Base-by-base conservation (phyloP, 1,284 basidiomycete genomes). In the Hypsizygus ulmarius region DNA sequence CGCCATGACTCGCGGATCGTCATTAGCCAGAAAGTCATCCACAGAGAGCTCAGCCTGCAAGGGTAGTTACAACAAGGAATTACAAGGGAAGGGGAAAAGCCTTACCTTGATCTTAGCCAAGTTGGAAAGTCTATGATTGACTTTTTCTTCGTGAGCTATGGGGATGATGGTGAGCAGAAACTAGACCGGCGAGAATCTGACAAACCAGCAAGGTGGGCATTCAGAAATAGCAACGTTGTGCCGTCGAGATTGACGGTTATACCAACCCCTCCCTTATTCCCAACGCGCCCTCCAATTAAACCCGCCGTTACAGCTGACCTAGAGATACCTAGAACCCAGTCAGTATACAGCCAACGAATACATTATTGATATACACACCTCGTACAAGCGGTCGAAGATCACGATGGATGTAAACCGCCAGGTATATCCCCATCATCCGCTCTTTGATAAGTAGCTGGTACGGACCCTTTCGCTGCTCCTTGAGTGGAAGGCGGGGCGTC, bases 221-320 rank as follows among this genome's bases (percentile, higher is more conserved):
- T 94, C 54, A 95, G 68, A 62, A 95, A 93, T 11, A 95, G 72
- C 29, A 94, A 72, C 0, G 89, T 84, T 5, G 80, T 82, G 3
- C 79, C 81, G 40, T 79, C 82, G 12, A 95, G 70, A 53, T 90
- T 84, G 38, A 93, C 63, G 48, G 86, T 89, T 52, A 94, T 84
- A 11, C 89, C 93, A 12, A 93, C 87, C 10, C 84, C 90, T 3
- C 89, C 90, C 60, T 92, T 92, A 61, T 93, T 93, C 2, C 91
- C 91, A 1, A 94, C 75, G 34, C 92, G 73, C 0, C 93, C 92
- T 7, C 90, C 88, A 30, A 94, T 87, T n/a, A 95, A 69, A 7
- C 92, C 92, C 18, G 90, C 79, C 7, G 91, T 87, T 2, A 95
- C 93, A 10, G 82, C 78, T 12, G 81, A 82, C 51, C 79, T 83